Evolutionary conservation across 768 basidiomycete genomes (phyloP), one percentile per base, ranked within the genome.

Genomic region (Kwoniella botswanensis): DNA sequence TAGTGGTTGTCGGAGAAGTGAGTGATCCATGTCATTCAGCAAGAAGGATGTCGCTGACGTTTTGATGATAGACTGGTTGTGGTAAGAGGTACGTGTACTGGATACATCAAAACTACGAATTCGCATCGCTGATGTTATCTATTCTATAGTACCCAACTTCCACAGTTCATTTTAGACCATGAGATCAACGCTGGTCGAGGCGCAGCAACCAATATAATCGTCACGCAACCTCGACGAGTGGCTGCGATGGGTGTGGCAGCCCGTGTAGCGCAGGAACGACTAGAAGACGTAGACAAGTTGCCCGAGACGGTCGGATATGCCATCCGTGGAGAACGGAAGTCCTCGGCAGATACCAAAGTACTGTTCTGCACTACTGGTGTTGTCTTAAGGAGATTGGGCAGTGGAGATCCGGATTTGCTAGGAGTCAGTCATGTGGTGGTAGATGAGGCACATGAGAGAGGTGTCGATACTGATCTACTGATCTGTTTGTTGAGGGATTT

Each of bases 321-420:
- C 2, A 94, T 97, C 65, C 88, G 95, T 56, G 95, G 94, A 13
- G 93, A 97, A 82, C 89, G 88, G 50, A 92, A 88, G 72, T 87
- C 89, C 59, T 85, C 85, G 11, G 85, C 86, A 24, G 86, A 87
- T 44, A 94, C 93, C 5, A 91, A 91, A 71, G 84, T 95, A 2
- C 84, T 95, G 21, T 97, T 96, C 78, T 94, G 93, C 79, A 98
- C 95, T 2, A 97, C 94, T 11, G 95, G 95, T 84, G 92, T 97
- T n/a, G 87, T 94, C 1, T 86, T 97, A 58, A 86, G 93, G 67
- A 87, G 93, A 18, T 84, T 97, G 13, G 88, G 89, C n/a, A 91
- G 91, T 11, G 85, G 84, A 0, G 92, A 95, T 73, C 86, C 86
- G 1, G 82, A 85, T 46, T 84, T 97, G 17, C 82, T 87, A 44